Conservation (phyloP, 176 grass and related monocot species). For the Carex littledalei region DNA sequence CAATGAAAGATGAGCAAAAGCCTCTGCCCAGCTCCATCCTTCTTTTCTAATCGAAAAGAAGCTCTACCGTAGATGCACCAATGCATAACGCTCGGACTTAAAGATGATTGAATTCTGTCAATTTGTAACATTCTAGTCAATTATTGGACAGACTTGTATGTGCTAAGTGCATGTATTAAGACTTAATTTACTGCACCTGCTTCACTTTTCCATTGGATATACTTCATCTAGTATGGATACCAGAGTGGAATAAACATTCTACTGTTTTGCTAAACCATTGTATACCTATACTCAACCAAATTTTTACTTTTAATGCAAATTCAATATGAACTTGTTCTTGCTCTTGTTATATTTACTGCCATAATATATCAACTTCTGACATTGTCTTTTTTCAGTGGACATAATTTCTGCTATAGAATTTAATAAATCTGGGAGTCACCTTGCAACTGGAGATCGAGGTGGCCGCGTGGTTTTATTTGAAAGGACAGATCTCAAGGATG, state of each 20-base stretch:
- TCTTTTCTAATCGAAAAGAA: not conserved
- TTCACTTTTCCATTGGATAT: not conserved
- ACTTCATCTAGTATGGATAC: not conserved
- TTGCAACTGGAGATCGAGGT: slow-evolving; percentile 97
- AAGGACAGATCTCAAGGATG: slow-evolving; percentile 71
- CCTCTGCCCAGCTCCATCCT: not conserved
- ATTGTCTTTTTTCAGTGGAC: slow-evolving; percentile 56
- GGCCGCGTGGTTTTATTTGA: slow-evolving; percentile 99
- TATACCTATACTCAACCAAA: not conserved
- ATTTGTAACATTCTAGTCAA: not conserved
- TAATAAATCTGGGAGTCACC: slow-evolving; percentile 90
- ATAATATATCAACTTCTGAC: not conserved
- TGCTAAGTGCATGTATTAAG: not conserved
- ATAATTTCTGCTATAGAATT: slow-evolving; percentile 99
- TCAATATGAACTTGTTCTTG: not conserved
- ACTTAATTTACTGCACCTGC: not conserved
- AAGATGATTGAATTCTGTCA: not conserved
- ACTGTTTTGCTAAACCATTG: not conserved
- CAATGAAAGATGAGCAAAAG: not conserved
- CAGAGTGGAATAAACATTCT: not conserved
- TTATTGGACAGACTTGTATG: not conserved
- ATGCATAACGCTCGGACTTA: not conserved
- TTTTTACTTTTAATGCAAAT: not conserved
- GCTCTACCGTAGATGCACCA: not conserved
- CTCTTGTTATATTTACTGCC: not conserved